Evolutionary conservation across 371 early-diverging fungal genomes (phyloP).

Genomic region (Haplosporangium sp.): DNA sequence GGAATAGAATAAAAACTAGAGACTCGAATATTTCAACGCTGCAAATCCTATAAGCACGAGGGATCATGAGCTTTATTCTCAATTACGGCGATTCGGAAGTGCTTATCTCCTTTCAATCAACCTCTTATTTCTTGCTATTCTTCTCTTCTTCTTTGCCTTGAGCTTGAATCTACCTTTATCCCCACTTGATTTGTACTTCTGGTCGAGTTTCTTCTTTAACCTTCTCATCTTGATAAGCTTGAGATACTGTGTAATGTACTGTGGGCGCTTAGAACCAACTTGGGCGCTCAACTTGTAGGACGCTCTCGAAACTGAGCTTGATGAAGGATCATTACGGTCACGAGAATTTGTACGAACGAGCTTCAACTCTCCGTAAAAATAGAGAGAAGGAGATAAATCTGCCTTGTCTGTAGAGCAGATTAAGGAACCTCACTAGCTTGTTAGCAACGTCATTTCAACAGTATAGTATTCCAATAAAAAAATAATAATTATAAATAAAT

Average conservation of each 20-base stretch:
- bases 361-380: slow-evolving; percentile 45
- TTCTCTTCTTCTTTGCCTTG: not conserved
- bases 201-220: slow-evolving; percentile 2
- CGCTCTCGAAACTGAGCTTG: not conserved
- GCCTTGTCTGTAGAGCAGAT: slow-evolving; percentile 13
- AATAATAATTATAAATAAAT: not conserved
- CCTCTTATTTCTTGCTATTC: not conserved
- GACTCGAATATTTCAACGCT: not conserved
- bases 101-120: not conserved
- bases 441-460: not conserved
- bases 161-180: not conserved
- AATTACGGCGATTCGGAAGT: no score
- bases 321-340: slow-evolving; percentile 18
- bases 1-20: not conserved
- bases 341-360: slow-evolving; percentile 23
- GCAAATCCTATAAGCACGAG: not conserved
- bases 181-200: not conserved
- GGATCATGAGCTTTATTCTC: no score
- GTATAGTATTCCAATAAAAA: not conserved
- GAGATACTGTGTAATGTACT: slow-evolving; percentile 21
- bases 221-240: slow-evolving; percentile 6
- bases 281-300: slow-evolving; percentile 8
- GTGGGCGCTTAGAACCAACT: slow-evolving; percentile 24
- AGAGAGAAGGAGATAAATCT: slow-evolving; percentile 26
- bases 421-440: not conserved